Conservation (phyloP, 1,284 basidiomycete species). For the Amylostereum chailletii region DNA sequence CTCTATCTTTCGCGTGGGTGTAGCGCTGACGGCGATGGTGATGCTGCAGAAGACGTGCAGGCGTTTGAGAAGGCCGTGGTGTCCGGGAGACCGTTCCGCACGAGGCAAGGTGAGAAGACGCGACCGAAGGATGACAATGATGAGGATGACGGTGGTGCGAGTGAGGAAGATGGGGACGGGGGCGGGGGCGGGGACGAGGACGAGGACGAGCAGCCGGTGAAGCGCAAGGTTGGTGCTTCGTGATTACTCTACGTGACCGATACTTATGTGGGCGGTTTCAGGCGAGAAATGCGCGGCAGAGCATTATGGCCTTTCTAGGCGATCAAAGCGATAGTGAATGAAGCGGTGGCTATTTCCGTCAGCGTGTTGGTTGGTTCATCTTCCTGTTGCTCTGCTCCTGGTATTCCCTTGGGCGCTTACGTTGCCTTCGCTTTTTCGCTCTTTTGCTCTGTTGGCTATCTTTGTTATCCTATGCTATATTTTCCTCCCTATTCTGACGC, state of each 20-base stretch:
- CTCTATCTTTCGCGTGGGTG: background rate
- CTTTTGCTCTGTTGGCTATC: background rate
- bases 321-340: background rate
- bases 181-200: slow-evolving; percentile 13
- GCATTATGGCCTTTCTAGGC: background rate
- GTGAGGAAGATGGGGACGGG: slow-evolving; percentile 11
- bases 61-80: slow-evolving; percentile 37
- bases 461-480: no score
- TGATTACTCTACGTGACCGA: background rate
- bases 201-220: slow-evolving; percentile 21
- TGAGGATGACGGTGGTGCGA: slow-evolving; percentile 9
- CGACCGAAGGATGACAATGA: background rate
- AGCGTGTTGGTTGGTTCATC: no score
- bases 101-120: background rate
- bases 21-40: slow-evolving; percentile 1
- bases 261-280: background rate
- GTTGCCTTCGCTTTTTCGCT: background rate
- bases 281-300: background rate
- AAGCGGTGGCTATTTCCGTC: no score
- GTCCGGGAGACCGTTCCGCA: slow-evolving; percentile 13
- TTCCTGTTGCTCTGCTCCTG: background rate
- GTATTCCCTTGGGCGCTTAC: background rate
- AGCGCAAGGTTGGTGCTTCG: background rate
- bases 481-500: no score
- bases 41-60: slow-evolving; percentile 51